These are phyloP conservation scores for Helichrysum umbraculigerum DNA, from an alignment of 129 eudicot species.

Conservation along the genomic window DNA sequence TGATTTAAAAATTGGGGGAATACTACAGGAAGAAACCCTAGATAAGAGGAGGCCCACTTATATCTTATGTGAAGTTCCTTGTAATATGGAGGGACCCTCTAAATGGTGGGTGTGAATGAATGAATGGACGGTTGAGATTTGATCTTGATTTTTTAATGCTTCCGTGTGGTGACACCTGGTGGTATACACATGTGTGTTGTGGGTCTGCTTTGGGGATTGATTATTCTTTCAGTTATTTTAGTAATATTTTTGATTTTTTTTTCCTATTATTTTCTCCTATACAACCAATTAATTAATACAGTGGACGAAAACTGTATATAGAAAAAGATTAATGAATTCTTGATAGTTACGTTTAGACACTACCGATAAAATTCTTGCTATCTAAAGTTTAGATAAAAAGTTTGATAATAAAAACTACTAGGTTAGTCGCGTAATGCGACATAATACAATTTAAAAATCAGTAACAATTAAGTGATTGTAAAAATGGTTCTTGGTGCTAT, in stretches of 20 bases:
- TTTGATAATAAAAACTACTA: no score
- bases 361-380: no score
- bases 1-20: neutral
- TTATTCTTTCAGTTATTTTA: neutral
- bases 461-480: no score
- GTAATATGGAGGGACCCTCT: conserved; percentile 25
- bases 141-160: conserved; percentile 1
- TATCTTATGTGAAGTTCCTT: conserved; percentile 27
- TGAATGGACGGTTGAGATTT: conserved; percentile 26
- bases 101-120: conserved; percentile 2
- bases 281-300: no score
- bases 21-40: conserved; percentile 26
- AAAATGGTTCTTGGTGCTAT: no score
- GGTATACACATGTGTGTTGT: neutral
- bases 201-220: conserved; percentile 13
- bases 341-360: no score
- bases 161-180: conserved; percentile 18
- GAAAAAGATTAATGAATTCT: no score
- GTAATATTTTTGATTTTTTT: neutral
- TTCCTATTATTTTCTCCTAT: no score
- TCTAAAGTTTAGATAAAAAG: no score
- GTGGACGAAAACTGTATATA: no score
- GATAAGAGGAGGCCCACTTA: conserved; percentile 41
- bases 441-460: no score
- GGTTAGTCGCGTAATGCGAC: no score